Percentiles rank a stretch among this genome's conserved stretches.
Evolutionary conservation across 2,329 filamentous ascomycete genomes (phyloP).

Genomic region (Lasiodiplodia hormozganensis): DNA sequence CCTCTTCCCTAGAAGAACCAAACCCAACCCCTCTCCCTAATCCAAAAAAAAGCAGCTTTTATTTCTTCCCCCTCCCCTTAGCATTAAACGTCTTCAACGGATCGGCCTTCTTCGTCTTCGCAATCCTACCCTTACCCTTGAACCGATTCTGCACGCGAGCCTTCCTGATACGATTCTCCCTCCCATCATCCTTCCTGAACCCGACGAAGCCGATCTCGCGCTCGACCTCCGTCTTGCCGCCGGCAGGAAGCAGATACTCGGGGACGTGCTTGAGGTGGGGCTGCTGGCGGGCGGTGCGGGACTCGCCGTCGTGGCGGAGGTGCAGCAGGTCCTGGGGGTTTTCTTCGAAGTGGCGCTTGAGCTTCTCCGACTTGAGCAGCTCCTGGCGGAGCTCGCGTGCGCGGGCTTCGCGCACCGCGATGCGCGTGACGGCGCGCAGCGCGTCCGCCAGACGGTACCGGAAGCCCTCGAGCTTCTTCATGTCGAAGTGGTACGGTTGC

Average conservation of each 20-base stretch:
- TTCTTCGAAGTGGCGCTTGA: conserved; percentile 95
- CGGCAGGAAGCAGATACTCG: conserved; percentile 83
- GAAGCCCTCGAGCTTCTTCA: conserved; percentile 92
- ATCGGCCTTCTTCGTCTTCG: conserved; percentile 69
- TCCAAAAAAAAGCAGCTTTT: not conserved
- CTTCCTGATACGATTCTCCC: conserved; percentile 51
- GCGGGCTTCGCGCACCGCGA: conserved; percentile 88
- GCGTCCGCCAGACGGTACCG: conserved; percentile 95
- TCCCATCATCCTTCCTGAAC: conserved; percentile 56
- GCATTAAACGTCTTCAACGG: conserved; percentile 87
- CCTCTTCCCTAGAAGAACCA: not conserved
- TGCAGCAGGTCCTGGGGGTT: conserved; percentile 89
- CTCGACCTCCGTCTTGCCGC: conserved; percentile 71
- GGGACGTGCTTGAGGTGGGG: conserved; percentile 93
- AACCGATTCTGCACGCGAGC: conserved; percentile 52
- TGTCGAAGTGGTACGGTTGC: conserved; percentile 92
- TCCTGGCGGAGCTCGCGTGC: conserved; percentile 88
- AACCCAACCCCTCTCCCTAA: not conserved
- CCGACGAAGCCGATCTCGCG: conserved; percentile 80
- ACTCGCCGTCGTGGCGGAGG: conserved; percentile 86
- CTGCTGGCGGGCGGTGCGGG: conserved; percentile 82
- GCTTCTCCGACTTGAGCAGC: conserved; percentile 89
- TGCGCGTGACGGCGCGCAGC: conserved; percentile 84
- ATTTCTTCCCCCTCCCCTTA: conserved; percentile 47
- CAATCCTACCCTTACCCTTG: conserved; percentile 57